phyloP scores from a whole-genome alignment of 805 yeast genomes.

The Metschnikowia lunata region DNA sequence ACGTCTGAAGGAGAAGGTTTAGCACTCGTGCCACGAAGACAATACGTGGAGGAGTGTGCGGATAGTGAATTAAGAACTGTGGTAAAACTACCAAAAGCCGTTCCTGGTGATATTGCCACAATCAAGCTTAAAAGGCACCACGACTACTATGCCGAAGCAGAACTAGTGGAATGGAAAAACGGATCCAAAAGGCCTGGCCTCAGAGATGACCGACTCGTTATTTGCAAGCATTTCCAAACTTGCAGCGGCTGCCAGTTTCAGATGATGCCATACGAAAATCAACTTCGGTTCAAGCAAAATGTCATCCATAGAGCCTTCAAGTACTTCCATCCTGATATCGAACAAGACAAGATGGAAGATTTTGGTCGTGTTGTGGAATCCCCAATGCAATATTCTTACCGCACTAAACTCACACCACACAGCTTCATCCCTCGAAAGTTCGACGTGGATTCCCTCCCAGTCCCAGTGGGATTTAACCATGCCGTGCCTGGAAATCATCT shows the following conservation, averaged over 20 bases:
- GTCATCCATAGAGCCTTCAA: slow-evolving; percentile 32
- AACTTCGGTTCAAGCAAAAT: slow-evolving; percentile 28
- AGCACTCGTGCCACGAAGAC: slow-evolving; percentile 26
- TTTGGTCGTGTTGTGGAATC: slow-evolving; percentile 31
- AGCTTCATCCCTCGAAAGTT: slow-evolving; percentile 17
- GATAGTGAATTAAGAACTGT: slow-evolving; percentile 16
- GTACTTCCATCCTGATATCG: slow-evolving; percentile 28
- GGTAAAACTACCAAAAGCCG: slow-evolving; percentile 34
- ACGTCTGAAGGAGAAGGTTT: slow-evolving; percentile 37
- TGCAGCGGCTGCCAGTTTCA: slow-evolving; percentile 44
- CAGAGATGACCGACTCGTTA: slow-evolving; percentile 25
- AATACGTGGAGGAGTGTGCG: slow-evolving; percentile 10
- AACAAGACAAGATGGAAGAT: slow-evolving; percentile 1
- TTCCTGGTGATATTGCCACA: slow-evolving; percentile 35
- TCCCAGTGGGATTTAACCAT: slow-evolving; percentile 31
- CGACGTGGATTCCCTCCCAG: slow-evolving; percentile 3
- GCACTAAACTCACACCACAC: slow-evolving; percentile 43
- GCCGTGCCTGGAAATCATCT: slow-evolving; percentile 19
- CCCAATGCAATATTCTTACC: slow-evolving; percentile 35
- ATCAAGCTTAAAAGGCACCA: slow-evolving; percentile 29
- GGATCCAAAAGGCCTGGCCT: slow-evolving; percentile 4
- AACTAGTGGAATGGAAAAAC: slow-evolving; percentile 18
- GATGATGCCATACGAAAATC: slow-evolving; percentile 37
- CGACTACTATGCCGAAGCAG: slow-evolving; percentile 28
- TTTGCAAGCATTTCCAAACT: slow-evolving; percentile 32